Evolutionary conservation across 2,329 filamentous ascomycete genomes (phyloP), one percentile per base, ranked within the genome.

Genomic region (Penicillium fuscoglaucum): DNA sequence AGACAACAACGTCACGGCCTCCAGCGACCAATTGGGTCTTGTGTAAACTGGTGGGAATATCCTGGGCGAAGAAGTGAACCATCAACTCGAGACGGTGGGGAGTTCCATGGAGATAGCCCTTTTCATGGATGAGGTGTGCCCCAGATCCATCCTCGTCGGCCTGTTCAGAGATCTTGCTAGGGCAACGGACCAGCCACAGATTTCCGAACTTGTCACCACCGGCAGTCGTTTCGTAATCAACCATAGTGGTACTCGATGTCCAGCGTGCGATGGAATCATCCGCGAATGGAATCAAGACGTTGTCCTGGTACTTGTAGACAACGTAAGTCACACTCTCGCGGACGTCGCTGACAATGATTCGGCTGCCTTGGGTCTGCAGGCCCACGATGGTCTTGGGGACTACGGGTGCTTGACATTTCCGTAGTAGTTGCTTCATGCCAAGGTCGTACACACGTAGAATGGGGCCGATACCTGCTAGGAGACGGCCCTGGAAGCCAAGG

Each of bases 181-280:
- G 92, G 69, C 90, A 95, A 48, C 95, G 89, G 31, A 99, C 83
- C 45, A 99, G 85, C 88, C 92, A 99, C 17, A 99, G 78, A 69
- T 99, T 99, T 60, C 95, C 96, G 65, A 99, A 99, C 72, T 97
- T 98, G 79, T 99, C 95, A 37, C 93, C 93, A 37, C 93, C 95
- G 3, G 92, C 93, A 26, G 90, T 87, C 1, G 95, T 96, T 73
- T 99, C 95, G 75, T 99, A 99, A 76, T 99, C 95, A 2, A 98
- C 88, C 91, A 99, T 96, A 3, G 92, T 85, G 0, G 90, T 89
- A 66, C 90, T 90, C 0, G 91, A 96, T 1, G 91, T 96, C 90
- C 93, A 98, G 33, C 95, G 87, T 51, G 92, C 83, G 60, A 97
- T 84, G 7, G 88, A 89, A 72, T 99, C 95, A 71, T 99, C 95